These are phyloP conservation scores for Alternaria conjuncta DNA, from an alignment of 2,329 filamentous ascomycete genomes.

Conservation along the genomic window DNA sequence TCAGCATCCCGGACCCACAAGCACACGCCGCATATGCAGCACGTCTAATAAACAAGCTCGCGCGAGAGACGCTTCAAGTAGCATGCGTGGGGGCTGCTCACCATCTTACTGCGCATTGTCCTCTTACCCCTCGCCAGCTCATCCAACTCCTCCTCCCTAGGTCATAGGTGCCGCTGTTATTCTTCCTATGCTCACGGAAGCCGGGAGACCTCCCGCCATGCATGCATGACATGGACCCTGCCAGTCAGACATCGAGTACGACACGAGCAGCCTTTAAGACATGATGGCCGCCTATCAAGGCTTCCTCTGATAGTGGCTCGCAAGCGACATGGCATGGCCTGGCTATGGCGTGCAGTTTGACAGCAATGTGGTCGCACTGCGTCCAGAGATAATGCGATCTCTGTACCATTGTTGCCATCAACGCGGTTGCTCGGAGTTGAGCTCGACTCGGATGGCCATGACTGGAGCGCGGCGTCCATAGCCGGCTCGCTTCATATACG, in stretches of 20 bases:
- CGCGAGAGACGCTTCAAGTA: conserved; percentile 25
- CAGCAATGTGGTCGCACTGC: conserved; percentile 4
- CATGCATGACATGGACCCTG: not conserved
- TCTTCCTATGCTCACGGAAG: conserved; percentile 8
- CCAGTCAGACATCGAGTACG: not conserved
- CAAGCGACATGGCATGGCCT: not conserved
- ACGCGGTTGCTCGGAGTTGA: not conserved
- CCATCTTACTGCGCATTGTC: conserved; percentile 4
- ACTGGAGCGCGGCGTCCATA: not conserved
- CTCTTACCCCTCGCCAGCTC: conserved; percentile 34
- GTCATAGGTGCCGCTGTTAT: conserved; percentile 9
- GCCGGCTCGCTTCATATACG: conserved; percentile 1
- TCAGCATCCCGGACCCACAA: conserved; percentile 21
- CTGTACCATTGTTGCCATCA: not conserved
- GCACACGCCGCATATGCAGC: conserved; percentile 9
- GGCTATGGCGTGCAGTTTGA: not conserved
- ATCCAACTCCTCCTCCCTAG: conserved; percentile 27
- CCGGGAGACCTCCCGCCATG: not conserved
- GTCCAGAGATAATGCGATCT: not conserved
- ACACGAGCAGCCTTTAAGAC: not conserved
- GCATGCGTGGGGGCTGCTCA: conserved; percentile 11
- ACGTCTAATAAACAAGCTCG: conserved; percentile 30
- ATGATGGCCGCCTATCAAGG: not conserved
- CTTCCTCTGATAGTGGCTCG: not conserved
- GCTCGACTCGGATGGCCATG: not conserved